Conservation (phyloP, 2,329 filamentous ascomycete species). For the Atkinsonella texensis region DNA sequence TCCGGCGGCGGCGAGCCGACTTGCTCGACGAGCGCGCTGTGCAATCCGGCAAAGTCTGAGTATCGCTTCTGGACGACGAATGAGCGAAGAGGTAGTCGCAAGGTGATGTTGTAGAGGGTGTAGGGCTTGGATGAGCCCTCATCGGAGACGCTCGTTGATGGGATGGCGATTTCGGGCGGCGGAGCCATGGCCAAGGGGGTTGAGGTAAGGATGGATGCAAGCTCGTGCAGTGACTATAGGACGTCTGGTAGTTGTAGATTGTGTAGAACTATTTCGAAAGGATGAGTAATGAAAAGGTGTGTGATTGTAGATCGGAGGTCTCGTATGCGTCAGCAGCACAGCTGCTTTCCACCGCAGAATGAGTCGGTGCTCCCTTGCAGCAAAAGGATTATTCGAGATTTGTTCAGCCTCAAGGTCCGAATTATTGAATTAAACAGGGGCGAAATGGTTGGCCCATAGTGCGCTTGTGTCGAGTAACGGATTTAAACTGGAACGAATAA, state of each 20-base stretch:
- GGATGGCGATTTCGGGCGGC: conserved; percentile 55
- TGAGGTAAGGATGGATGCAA: neutral
- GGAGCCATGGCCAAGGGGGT: conserved; percentile 40
- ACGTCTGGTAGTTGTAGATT: neutral
- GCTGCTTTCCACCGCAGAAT: no score
- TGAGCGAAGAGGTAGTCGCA: conserved; percentile 64
- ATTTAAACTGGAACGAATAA: neutral
- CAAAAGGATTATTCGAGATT: no score
- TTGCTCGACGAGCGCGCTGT: conserved; percentile 46
- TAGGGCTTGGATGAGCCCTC: conserved; percentile 48
- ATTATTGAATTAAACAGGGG: neutral
- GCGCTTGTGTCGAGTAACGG: neutral
- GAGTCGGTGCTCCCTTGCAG: no score
- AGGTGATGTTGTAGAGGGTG: conserved; percentile 67
- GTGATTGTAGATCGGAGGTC: no score
- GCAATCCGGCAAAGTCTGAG: conserved; percentile 62
- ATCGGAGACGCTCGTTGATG: conserved; percentile 47
- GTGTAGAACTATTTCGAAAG: neutral
- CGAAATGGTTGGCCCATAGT: neutral
- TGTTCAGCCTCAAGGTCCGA: neutral
- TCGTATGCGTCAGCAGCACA: no score
- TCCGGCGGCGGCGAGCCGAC: conserved; percentile 53
- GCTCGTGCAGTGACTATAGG: neutral
- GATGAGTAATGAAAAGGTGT: neutral
- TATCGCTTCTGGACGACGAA: conserved; percentile 72